Evolutionary conservation across 2,329 filamentous ascomycete species (phyloP).

Genomic region (Lecanosticta acicola): DNA sequence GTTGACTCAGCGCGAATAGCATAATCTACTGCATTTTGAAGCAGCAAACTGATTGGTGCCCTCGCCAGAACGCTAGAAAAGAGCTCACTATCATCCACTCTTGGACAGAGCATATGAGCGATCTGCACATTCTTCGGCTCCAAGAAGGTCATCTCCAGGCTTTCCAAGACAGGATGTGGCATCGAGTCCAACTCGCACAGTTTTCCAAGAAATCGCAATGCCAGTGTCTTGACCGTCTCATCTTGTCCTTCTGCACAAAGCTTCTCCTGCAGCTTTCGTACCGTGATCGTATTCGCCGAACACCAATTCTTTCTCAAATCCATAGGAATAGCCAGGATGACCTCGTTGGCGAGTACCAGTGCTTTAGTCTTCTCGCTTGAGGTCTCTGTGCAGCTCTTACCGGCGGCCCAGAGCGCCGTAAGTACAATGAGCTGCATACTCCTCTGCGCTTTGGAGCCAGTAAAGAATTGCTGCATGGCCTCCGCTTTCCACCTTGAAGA

Average conservation of each 20-base stretch:
- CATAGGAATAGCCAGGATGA: conserved; percentile 26
- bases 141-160: conserved; percentile 16
- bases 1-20: conserved; percentile 11
- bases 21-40: conserved; percentile 15
- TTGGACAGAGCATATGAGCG: conserved; percentile 15
- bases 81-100: conserved; percentile 14
- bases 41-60: conserved; percentile 14
- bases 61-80: conserved; percentile 17
- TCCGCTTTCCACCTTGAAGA: conserved; percentile 27
- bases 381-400: conserved; percentile 12
- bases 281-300: conserved; percentile 24
- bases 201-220: conserved; percentile 23
- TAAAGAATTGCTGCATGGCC: conserved; percentile 32
- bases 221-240: conserved; percentile 20
- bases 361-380: conserved; percentile 22
- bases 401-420: conserved; percentile 29
- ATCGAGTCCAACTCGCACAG: conserved; percentile 23
- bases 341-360: conserved; percentile 26
- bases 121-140: conserved; percentile 12
- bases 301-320: conserved; percentile 29
- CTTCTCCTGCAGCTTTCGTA: conserved; percentile 34
- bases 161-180: conserved; percentile 20
- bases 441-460: conserved; percentile 29
- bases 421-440: conserved; percentile 33
- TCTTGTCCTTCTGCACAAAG: conserved; percentile 20